Conservation (phyloP, 257 asterid species). For the Solanum ossicruentum region DNA sequence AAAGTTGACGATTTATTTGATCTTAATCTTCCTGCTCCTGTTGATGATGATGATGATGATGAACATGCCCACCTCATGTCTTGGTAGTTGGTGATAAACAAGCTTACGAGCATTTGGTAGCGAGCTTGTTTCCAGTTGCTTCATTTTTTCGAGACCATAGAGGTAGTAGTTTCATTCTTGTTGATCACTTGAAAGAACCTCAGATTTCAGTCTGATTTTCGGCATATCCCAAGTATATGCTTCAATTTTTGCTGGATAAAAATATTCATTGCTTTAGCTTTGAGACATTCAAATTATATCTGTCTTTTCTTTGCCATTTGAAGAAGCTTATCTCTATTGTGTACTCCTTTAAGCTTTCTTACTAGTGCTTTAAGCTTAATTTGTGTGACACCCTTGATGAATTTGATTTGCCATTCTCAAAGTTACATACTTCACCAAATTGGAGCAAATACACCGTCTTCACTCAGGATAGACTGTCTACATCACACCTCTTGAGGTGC, state of each 20-base stretch:
- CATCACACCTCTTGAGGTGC: too few species aligned
- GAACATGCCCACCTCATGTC: slow-evolving; percentile 14
- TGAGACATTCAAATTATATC: background rate
- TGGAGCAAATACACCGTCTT: background rate
- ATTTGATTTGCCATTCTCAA: background rate
- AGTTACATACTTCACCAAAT: background rate
- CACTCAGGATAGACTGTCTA: background rate
- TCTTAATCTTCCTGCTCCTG: slow-evolving; percentile 90
- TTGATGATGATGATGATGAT: slow-evolving; percentile 33
- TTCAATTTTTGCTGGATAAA: background rate
- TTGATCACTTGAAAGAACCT: background rate
- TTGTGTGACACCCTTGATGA: background rate
- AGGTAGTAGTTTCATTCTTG: background rate
- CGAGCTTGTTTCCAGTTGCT: background rate
- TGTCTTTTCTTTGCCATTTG: background rate
- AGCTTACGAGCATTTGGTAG: background rate
- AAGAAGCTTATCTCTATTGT: background rate
- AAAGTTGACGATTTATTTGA: slow-evolving; percentile 42
- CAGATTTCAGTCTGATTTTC: background rate
- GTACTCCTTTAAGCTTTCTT: background rate
- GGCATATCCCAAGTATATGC: background rate
- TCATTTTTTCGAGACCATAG: background rate
- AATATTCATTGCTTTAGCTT: background rate
- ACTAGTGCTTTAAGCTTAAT: background rate
- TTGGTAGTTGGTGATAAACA: slow-evolving; percentile 14